Conservation (phyloP, 2,329 filamentous ascomycete genomes). For the Exophiala dermatitidis region DNA sequence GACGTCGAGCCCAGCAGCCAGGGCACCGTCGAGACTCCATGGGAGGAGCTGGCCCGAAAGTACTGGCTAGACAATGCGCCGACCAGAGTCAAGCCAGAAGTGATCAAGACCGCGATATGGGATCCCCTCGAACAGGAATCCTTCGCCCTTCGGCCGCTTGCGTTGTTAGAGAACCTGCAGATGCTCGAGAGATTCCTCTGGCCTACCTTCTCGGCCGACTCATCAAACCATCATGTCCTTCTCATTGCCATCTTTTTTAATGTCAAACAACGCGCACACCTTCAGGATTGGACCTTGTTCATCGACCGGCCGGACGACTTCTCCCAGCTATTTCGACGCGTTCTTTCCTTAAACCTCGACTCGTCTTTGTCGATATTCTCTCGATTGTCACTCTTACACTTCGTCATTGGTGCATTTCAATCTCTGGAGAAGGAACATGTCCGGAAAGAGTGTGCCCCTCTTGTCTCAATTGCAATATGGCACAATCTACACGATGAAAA, state of each 20-base stretch:
- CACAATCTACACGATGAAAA: slow-evolving; percentile 78
- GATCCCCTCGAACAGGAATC: slow-evolving; percentile 73
- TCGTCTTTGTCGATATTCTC: slow-evolving; percentile 58
- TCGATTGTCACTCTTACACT: slow-evolving; percentile 75
- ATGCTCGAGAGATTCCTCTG: slow-evolving; percentile 90
- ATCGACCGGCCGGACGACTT: slow-evolving; percentile 71
- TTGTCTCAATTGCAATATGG: slow-evolving; percentile 94
- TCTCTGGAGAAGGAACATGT: slow-evolving; percentile 83
- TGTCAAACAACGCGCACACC: slow-evolving; percentile 76
- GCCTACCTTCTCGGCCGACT: slow-evolving; percentile 82
- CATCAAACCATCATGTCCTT: slow-evolving; percentile 86
- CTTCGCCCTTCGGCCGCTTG: slow-evolving; percentile 68
- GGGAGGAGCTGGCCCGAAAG: slow-evolving; percentile 66
- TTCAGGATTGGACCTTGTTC: slow-evolving; percentile 81
- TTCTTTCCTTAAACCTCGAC: slow-evolving; percentile 79
- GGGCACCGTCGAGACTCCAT: slow-evolving; percentile 34
- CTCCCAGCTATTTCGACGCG: slow-evolving; percentile 78
- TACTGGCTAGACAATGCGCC: slow-evolving; percentile 65
- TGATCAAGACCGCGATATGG: slow-evolving; percentile 84
- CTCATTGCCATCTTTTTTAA: slow-evolving; percentile 79
- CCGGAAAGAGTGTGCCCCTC: slow-evolving; percentile 88
- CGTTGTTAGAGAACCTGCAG: slow-evolving; percentile 83
- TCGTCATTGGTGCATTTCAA: slow-evolving; percentile 87
- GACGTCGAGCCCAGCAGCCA: slow-evolving; percentile 33
- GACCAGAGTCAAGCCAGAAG: slow-evolving; percentile 64